Evolutionary conservation across 2,329 filamentous ascomycete species (phyloP).

Genomic region (Ceratocystis cacaofunesta): DNA sequence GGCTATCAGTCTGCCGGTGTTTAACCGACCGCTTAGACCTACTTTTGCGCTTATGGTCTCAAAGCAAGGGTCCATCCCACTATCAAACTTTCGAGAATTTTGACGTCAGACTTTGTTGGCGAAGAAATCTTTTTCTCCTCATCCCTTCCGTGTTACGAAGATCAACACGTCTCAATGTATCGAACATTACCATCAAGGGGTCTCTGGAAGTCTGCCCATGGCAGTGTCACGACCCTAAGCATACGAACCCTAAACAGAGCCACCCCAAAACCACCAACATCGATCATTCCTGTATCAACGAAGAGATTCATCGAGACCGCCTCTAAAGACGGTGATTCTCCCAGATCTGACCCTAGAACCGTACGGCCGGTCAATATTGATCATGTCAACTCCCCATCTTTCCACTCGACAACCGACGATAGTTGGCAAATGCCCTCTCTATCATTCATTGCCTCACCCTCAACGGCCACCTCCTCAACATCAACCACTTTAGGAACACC

Average conservation of each 20-base stretch:
- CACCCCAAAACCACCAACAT: neutral
- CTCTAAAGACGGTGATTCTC: neutral
- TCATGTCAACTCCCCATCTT: neutral
- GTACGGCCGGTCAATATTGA: neutral
- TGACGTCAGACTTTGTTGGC: constrained; percentile 5
- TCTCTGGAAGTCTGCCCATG: constrained; percentile 6
- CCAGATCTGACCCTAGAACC: neutral
- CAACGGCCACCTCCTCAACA: neutral
- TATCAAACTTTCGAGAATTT: constrained; percentile 8
- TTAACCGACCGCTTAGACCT: neutral
- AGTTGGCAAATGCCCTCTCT: neutral
- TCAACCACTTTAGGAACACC: neutral
- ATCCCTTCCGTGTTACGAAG: neutral
- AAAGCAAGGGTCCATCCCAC: neutral
- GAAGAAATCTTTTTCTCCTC: constrained; percentile 7
- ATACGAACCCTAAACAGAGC: neutral
- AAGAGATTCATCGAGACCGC: neutral
- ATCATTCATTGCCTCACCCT: neutral
- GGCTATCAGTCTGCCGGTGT: neutral
- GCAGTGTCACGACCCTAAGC: neutral
- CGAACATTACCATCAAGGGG: constrained; percentile 10
- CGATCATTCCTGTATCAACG: neutral
- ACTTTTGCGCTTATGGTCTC: neutral
- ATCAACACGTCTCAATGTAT: constrained; percentile 8
- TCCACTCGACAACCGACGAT: neutral